Evolutionary conservation across 2,329 filamentous ascomycete species (phyloP).

Genomic region (Oidium heveae): DNA sequence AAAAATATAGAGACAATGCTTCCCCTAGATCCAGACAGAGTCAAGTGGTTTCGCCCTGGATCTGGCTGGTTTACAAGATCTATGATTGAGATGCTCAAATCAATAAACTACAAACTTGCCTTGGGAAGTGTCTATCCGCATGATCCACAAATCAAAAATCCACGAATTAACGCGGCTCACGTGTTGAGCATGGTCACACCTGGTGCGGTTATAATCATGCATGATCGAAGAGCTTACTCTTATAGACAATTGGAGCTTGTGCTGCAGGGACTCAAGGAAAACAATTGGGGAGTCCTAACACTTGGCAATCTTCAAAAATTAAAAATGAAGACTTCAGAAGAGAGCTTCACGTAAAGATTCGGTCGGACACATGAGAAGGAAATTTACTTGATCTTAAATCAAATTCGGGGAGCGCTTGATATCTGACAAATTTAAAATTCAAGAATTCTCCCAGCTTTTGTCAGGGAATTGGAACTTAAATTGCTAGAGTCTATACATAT

Average conservation of each 20-base stretch:
- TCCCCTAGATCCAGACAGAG: slow-evolving; percentile 23
- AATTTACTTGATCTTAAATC: too few species aligned
- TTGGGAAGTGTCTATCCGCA: slow-evolving; percentile 72
- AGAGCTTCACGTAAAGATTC: too few species aligned
- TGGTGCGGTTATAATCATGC: slow-evolving; percentile 62
- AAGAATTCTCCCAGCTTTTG: too few species aligned
- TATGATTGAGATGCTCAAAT: slow-evolving; percentile 36
- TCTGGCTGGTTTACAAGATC: slow-evolving; percentile 55
- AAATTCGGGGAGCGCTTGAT: too few species aligned
- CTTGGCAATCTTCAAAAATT: slow-evolving; percentile 15
- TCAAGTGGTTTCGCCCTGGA: slow-evolving; percentile 55
- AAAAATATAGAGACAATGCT: slow-evolving; percentile 29
- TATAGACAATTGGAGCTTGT: slow-evolving; percentile 50
- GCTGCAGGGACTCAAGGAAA: slow-evolving; percentile 40
- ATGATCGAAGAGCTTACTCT: slow-evolving; percentile 68
- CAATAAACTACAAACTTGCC: slow-evolving; percentile 45
- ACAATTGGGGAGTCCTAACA: slow-evolving; percentile 48
- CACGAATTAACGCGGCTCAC: slow-evolving; percentile 48
- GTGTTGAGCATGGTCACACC: slow-evolving; percentile 55
- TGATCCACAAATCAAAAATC: slow-evolving; percentile 58
- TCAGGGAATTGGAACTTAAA: too few species aligned
- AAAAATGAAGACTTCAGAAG: too few species aligned
- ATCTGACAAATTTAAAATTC: too few species aligned
- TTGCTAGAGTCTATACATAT: too few species aligned
- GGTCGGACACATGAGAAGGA: too few species aligned